Conservation (phyloP, 2,329 filamentous ascomycete species). For the Cadophora gregata region DNA sequence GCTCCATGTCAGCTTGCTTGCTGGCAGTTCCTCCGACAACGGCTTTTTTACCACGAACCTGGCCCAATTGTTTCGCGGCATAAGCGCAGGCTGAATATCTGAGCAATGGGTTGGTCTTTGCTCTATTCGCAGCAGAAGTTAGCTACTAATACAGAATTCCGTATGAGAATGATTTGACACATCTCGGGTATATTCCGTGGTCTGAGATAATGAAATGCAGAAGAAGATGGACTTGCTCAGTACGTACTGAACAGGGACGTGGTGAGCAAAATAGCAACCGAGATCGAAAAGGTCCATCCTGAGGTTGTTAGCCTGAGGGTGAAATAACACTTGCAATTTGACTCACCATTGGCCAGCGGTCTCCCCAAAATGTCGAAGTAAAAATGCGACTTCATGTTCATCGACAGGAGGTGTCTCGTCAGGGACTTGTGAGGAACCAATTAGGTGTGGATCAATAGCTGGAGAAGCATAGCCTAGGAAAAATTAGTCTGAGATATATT, state of each 20-base stretch:
- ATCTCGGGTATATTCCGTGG: too few species aligned
- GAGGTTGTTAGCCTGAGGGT: slow-evolving; percentile 33
- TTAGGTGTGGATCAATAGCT: slow-evolving; percentile 50
- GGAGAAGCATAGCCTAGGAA: slow-evolving; percentile 47
- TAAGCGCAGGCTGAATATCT: slow-evolving; percentile 64
- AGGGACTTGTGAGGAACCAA: slow-evolving; percentile 26
- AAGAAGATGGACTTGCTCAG: too few species aligned
- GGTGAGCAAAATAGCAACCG: slow-evolving; percentile 63
- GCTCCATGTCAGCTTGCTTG: slow-evolving; percentile 57
- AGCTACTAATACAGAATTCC: too few species aligned
- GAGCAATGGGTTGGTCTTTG: slow-evolving; percentile 54
- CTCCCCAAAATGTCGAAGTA: slow-evolving; percentile 65
- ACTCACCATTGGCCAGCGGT: slow-evolving; percentile 62
- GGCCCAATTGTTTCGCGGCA: slow-evolving; percentile 64
- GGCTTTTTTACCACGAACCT: slow-evolving; percentile 58
- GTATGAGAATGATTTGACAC: too few species aligned
- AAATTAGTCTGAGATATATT: slow-evolving; percentile 35
- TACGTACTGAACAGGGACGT: slow-evolving; percentile 65
- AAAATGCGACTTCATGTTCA: slow-evolving; percentile 64
- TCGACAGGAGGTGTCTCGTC: slow-evolving; percentile 43
- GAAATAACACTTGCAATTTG: not conserved
- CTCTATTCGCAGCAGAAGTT: too few species aligned
- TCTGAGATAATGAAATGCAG: too few species aligned
- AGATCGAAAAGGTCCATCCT: slow-evolving; percentile 61
- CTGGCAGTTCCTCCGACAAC: slow-evolving; percentile 54